phyloP scores from a whole-genome alignment of 306 rosid species.

The Hippophae gyantsensis region DNA sequence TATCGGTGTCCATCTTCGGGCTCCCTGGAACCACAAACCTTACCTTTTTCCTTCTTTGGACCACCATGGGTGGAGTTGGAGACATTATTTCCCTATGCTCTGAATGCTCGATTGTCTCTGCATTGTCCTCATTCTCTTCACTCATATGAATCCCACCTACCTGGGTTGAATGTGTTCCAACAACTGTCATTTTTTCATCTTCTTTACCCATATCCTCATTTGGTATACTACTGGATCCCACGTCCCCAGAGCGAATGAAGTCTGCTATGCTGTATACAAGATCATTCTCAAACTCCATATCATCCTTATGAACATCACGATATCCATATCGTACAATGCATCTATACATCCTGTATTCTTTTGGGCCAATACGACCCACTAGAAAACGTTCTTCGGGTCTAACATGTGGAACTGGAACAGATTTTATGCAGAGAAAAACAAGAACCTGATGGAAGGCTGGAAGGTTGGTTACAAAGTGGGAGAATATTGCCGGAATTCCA shows the following conservation, averaged over 20 bases:
- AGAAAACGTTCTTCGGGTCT: constrained; percentile 72
- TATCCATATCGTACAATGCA: constrained; percentile 90
- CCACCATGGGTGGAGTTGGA: constrained; percentile 32
- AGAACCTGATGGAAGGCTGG: constrained; percentile 94
- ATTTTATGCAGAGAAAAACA: constrained; percentile 89
- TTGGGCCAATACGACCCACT: constrained; percentile 69
- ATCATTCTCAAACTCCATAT: constrained; percentile 72
- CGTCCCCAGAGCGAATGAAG: constrained; percentile 48
- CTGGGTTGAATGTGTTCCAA: constrained; percentile 53
- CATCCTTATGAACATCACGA: constrained; percentile 74
- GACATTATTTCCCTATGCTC: constrained; percentile 52
- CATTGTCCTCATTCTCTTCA: constrained; percentile 14
- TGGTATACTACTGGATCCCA: constrained; percentile 2
- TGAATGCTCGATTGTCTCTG: constrained; percentile 24
- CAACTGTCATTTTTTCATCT: constrained; percentile 49
- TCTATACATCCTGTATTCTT: constrained; percentile 56
- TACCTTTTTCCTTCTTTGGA: constrained; percentile 50
- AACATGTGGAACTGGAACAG: constrained; percentile 74
- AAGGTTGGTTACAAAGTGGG: constrained; percentile 87
- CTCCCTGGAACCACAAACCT: constrained; percentile 72
- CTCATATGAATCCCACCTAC: constrained; percentile 36
- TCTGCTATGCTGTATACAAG: constrained; percentile 81
- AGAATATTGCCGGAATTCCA: constrained; percentile 84
- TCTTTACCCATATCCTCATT: constrained; percentile 28
- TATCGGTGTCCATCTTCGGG: constrained; percentile 40